A percentile compares a stretch with the other conserved stretches of the same genome.
Conservation (phyloP, 768 basidiomycete species). For the Suillus sp. region DNA sequence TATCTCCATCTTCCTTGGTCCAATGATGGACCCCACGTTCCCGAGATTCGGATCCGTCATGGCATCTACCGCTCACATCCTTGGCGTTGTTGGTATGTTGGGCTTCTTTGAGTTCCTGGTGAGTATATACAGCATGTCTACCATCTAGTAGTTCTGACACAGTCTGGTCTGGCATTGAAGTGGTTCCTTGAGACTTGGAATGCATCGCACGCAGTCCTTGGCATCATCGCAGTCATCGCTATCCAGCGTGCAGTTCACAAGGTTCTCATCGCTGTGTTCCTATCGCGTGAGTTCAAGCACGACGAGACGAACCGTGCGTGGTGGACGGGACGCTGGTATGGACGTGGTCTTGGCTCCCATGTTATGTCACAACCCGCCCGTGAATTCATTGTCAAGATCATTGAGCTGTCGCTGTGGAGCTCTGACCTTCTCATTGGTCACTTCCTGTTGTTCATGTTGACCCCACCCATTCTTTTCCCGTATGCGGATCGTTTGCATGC, state of each 20-base stretch:
- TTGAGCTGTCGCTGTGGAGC: conserved; percentile 94
- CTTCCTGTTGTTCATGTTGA: conserved; percentile 87
- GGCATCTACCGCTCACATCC: conserved; percentile 84
- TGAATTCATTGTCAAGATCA: conserved; percentile 97
- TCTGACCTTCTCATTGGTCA: conserved; percentile 91
- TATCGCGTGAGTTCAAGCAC: conserved; percentile 98
- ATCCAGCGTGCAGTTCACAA: conserved; percentile 95
- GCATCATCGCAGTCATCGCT: conserved; percentile 86
- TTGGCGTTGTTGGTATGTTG: conserved; percentile 83
- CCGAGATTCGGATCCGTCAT: conserved; percentile 91
- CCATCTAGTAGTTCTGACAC: conserved; percentile 14
- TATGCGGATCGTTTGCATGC: conserved; percentile 92
- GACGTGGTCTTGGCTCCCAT: conserved; percentile 85
- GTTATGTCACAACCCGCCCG: conserved; percentile 98
- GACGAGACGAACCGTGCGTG: conserved; percentile 98
- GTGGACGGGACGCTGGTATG: conserved; percentile 99
- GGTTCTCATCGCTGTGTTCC: conserved; percentile 88
- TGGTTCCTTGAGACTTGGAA: conserved; percentile 97
- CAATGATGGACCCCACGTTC: conserved; percentile 81
- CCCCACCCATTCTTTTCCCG: conserved; percentile 85
- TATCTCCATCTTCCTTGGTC: conserved; percentile 89
- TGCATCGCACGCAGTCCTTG: conserved; percentile 89
- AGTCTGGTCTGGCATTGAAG: conserved; percentile 39
- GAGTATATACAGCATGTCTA: conserved; percentile 32
- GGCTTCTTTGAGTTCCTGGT: conserved; percentile 97